phyloP scores from a whole-genome alignment of 1,284 basidiomycete species.

The Austropuccinia psidii region DNA sequence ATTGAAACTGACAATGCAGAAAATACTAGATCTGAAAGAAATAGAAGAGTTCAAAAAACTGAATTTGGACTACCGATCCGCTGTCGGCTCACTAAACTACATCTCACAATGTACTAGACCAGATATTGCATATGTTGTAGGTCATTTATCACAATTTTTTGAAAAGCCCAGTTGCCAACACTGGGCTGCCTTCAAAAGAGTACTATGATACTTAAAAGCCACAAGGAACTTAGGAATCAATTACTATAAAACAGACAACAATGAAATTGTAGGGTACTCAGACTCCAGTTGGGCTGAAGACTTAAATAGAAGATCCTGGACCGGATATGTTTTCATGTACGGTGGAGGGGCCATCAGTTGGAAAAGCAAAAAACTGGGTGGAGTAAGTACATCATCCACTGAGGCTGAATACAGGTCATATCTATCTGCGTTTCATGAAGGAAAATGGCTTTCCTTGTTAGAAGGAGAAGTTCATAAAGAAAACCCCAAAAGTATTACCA shows the following conservation, averaged over 20 bases:
- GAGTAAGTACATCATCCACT: constrained; percentile 12
- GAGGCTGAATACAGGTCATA: constrained; percentile 15
- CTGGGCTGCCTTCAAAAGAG: neutral
- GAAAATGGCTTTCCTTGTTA: too few relatives aligned
- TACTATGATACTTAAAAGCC: neutral
- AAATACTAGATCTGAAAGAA: neutral
- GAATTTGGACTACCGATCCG: neutral
- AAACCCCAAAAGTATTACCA: neutral
- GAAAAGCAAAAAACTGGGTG: constrained; percentile 17
- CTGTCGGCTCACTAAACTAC: neutral
- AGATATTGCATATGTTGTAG: neutral
- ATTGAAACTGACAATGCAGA: neutral
- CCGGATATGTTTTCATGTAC: too few relatives aligned
- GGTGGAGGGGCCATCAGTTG: neutral
- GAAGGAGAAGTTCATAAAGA: neutral
- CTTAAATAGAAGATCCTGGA: too few relatives aligned
- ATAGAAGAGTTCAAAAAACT: neutral
- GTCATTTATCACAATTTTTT: neutral
- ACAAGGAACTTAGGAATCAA: constrained; percentile 3
- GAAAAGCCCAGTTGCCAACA: neutral
- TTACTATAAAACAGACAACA: neutral
- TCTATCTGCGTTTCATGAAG: constrained; percentile 10
- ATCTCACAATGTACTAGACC: neutral
- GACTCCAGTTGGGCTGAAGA: constrained; percentile 30
- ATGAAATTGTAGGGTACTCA: constrained; percentile 6